phyloP scores from a whole-genome alignment of 805 yeast species.

The Starmerella stigmatis region DNA sequence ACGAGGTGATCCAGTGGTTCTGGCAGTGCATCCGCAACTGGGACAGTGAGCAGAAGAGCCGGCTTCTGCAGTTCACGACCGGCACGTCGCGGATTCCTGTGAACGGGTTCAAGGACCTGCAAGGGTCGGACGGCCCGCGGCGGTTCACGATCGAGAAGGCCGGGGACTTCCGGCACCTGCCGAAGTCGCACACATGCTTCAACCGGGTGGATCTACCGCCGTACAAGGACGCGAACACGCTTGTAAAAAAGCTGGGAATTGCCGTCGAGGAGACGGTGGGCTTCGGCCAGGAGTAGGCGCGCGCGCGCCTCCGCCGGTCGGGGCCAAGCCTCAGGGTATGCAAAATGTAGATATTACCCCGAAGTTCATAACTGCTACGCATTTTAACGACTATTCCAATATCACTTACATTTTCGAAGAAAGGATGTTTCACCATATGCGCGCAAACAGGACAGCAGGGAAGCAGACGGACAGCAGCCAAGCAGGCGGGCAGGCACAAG shows the following conservation, averaged over 20 bases:
- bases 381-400: too few species aligned
- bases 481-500: too few species aligned
- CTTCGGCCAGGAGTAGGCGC: constrained; percentile 97
- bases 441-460: too few species aligned
- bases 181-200: constrained; percentile 97
- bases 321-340: too few species aligned
- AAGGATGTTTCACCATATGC: too few species aligned
- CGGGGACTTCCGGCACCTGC: constrained; percentile 82
- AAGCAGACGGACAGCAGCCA: too few species aligned
- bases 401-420: too few species aligned
- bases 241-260: constrained; percentile 81
- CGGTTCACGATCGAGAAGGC: constrained; percentile 97
- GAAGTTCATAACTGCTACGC: too few species aligned
- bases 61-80: constrained; percentile 91
- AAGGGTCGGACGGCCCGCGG: constrained; percentile 99
- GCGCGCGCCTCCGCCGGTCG: too few species aligned
- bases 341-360: too few species aligned
- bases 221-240: constrained; percentile 67
- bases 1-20: constrained; percentile 97
- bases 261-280: constrained; percentile 99
- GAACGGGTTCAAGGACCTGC: constrained; percentile 95
- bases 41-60: constrained; percentile 94
- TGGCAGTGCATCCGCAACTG: constrained; percentile 89
- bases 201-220: constrained; percentile 98
- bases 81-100: constrained; percentile 99